Percentiles rank a stretch among this genome's conserved stretches.
Conservation (phyloP, 495 filamentous ascomycete species). For the Aspergillus sparsus region DNA sequence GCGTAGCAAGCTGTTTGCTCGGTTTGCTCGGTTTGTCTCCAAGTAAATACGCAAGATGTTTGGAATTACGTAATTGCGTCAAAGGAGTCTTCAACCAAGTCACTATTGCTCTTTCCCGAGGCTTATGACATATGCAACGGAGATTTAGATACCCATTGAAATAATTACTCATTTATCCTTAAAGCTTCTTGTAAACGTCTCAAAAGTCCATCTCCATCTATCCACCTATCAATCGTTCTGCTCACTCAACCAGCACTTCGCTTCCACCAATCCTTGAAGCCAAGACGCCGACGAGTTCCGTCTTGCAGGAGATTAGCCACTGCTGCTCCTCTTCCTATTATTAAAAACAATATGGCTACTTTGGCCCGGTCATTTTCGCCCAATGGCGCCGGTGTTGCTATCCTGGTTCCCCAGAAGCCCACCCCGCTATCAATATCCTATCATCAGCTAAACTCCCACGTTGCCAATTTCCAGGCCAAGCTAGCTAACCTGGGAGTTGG, state of each 20-base stretch:
- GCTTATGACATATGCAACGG: too few relatives aligned
- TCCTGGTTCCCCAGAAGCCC: conserved; percentile 67
- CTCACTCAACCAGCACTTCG: background rate
- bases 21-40: background rate
- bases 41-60: background rate
- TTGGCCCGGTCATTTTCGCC: conserved; percentile 46
- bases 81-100: background rate
- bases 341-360: conserved; percentile 41
- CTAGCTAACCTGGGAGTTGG: conserved; percentile 69
- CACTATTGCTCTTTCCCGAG: background rate
- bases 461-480: conserved; percentile 66
- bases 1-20: conserved; percentile 9
- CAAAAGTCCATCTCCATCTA: background rate
- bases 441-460: conserved; percentile 59
- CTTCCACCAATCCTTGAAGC: conserved; percentile 17
- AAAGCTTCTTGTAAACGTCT: background rate
- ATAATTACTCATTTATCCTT: too few relatives aligned
- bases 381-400: conserved; percentile 50
- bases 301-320: conserved; percentile 11
- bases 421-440: conserved; percentile 63
- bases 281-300: conserved; percentile 11
- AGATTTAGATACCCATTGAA: too few relatives aligned
- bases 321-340: background rate
- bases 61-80: conserved; percentile 10
- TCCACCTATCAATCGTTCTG: background rate